These are phyloP conservation scores for Kernera saxatilis DNA, from an alignment of 345 rosid genomes.

Conservation along the genomic window DNA sequence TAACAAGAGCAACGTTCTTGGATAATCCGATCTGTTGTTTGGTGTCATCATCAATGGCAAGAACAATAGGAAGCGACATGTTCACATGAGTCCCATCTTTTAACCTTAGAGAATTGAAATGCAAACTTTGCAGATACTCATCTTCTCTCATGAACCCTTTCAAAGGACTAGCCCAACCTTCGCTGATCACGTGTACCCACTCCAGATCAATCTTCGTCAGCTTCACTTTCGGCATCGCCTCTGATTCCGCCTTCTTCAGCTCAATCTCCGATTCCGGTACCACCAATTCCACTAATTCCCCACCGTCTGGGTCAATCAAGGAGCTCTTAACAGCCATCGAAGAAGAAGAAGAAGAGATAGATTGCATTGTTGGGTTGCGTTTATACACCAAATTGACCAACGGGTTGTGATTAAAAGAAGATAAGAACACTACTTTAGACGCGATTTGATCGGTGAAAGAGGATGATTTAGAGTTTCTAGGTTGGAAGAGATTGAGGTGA, in stretches of 20 bases:
- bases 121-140: constrained; percentile 87
- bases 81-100: constrained; percentile 59
- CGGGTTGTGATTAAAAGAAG: constrained; percentile 38
- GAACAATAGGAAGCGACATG: constrained; percentile 95
- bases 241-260: constrained; percentile 51
- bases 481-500: constrained; percentile 13
- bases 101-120: constrained; percentile 65
- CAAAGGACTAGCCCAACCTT: constrained; percentile 97
- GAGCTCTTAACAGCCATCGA: constrained; percentile 45
- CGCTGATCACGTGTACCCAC: constrained; percentile 93
- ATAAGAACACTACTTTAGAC: background rate
- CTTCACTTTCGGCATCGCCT: constrained; percentile 56
- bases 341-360: background rate
- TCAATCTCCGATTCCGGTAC: constrained; percentile 55
- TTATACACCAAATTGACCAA: constrained; percentile 19
- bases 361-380: constrained; percentile 28
- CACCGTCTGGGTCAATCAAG: constrained; percentile 94
- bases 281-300: constrained; percentile 59
- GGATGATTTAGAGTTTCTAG: constrained; percentile 9
- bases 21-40: constrained; percentile 65
- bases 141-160: constrained; percentile 93
- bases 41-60: constrained; percentile 76
- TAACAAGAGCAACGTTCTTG: constrained; percentile 49
- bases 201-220: constrained; percentile 73
- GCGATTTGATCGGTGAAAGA: constrained; percentile 27